Evolutionary conservation across 305 asterid species (phyloP).

Genomic region (Euphrasia arctica): DNA sequence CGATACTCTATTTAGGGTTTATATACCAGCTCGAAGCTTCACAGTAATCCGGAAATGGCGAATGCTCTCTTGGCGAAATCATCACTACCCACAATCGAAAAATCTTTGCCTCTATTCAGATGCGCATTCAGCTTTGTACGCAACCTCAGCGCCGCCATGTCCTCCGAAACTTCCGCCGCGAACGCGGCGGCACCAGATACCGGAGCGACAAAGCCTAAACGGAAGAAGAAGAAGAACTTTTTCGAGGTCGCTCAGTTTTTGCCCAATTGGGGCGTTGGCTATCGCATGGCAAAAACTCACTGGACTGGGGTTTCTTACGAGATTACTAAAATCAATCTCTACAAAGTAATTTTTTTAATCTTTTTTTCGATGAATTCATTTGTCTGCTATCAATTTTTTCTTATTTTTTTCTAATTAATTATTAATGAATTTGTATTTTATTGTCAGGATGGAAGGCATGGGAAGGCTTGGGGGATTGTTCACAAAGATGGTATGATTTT

Average conservation of each 20-base stretch:
- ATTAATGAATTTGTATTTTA: conserved; percentile 9
- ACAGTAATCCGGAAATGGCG: conserved; percentile 50
- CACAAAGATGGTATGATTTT: conserved; percentile 57
- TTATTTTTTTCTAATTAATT: not conserved
- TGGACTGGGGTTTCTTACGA: conserved; percentile 51
- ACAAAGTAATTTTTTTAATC: conserved; percentile 40
- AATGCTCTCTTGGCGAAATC: conserved; percentile 34
- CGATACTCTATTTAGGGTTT: not conserved
- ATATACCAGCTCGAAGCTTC: conserved; percentile 11
- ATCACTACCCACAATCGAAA: conserved; percentile 36
- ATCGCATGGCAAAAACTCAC: conserved; percentile 67
- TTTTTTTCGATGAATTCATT: not conserved
- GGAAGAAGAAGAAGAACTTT: conserved; percentile 84
- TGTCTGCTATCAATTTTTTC: not conserved
- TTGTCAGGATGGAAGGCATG: conserved; percentile 83
- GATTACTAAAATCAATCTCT: conserved; percentile 83
- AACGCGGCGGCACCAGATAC: conserved; percentile 31
- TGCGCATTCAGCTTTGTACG: conserved; percentile 46
- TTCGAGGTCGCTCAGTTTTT: conserved; percentile 49
- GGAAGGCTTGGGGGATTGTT: conserved; percentile 70
- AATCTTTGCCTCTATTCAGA: conserved; percentile 40
- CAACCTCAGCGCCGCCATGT: conserved; percentile 39
- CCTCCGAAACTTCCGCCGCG: conserved; percentile 23
- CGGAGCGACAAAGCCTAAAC: conserved; percentile 43
- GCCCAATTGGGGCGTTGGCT: conserved; percentile 91